Base-by-base conservation (phyloP, 257 asterid species). In the Solanum chmielewskii region DNA sequence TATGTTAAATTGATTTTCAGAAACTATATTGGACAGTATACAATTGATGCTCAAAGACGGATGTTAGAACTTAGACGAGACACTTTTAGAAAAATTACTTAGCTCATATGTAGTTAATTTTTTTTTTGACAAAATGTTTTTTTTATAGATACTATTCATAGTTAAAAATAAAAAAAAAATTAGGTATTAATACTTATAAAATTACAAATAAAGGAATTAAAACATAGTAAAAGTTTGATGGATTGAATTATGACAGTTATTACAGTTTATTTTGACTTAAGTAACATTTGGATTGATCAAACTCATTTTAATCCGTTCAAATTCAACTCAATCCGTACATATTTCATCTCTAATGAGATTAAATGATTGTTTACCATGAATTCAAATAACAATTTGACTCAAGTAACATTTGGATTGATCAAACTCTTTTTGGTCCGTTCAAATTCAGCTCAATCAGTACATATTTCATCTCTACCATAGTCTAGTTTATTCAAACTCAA, bases 161-260 rank as follows among this genome's bases (percentile, higher is more conserved):
- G 14, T n/a, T 23, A 62, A 23, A 23, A 23, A 10, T 4, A 62
- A 62, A 2, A 18, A 52, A 23, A 2, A 3, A 1, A 23, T 62
- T 11, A 62, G 15, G 0, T 62, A 62, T 12, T 62, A 10, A 62
- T 9, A 62, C 1, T 2, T 62, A 10, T n/a, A 9, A 62, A 62
- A n/a, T 7, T 23, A n/a, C 7, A 62, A 62, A 60, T 21, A 60
- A 60, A 21, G 7, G n/a, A 11, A 62, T 0, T 10, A 62, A 62
- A 62, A 0, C 0, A 0, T 62, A n/a, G 14, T n/a, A 62, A n/a
- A 3, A 20, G 9, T n/a, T 23, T 4, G 23, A 4, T 11, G 15
- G 3, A 11, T 62, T n/a, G 16, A n/a, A 62, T 11, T n/a, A n/a
- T 62, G 1, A n/a, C 33, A n/a, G n/a, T n/a, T n/a, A n/a, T n/a